Conservation (phyloP, 202 grass and related monocot genomes). For the Eragrostis tef region DNA sequence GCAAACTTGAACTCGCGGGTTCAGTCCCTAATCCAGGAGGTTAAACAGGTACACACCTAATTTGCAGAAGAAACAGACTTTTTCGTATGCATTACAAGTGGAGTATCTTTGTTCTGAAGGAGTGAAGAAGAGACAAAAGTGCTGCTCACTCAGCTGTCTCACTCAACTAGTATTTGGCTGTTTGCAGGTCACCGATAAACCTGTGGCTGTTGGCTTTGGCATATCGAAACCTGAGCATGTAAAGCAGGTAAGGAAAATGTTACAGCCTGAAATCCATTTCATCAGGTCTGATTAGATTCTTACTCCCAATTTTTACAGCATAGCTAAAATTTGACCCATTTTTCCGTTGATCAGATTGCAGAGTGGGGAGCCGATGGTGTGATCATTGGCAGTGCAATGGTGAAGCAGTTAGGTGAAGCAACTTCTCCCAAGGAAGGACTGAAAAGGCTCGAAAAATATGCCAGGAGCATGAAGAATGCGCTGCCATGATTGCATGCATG, state of each 20-base stretch:
- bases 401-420: slow-evolving; percentile 69
- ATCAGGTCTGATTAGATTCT: background rate
- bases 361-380: slow-evolving; percentile 90
- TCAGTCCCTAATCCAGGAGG: slow-evolving; percentile 45
- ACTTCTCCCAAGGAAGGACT: slow-evolving; percentile 65
- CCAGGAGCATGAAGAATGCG: slow-evolving; percentile 63
- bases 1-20: slow-evolving; percentile 42
- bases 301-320: too few relatives aligned
- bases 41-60: slow-evolving; percentile 44
- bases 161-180: background rate
- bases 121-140: background rate
- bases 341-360: slow-evolving; percentile 32
- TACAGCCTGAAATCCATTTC: background rate
- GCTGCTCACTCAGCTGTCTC: background rate
- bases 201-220: slow-evolving; percentile 61
- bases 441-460: slow-evolving; percentile 59
- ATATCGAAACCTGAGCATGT: slow-evolving; percentile 64
- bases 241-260: slow-evolving; percentile 43
- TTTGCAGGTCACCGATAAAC: slow-evolving; percentile 46
- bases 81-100: background rate
- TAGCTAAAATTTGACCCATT: background rate
- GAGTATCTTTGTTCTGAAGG: background rate
- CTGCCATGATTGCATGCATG: slow-evolving; percentile 15
- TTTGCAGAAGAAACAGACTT: background rate
- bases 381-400: slow-evolving; percentile 87